A percentile compares a stretch with the other conserved stretches of the same genome.
These are phyloP conservation scores for Schrenkiella parvula DNA, from an alignment of 345 rosid genomes.

Conservation along the genomic window DNA sequence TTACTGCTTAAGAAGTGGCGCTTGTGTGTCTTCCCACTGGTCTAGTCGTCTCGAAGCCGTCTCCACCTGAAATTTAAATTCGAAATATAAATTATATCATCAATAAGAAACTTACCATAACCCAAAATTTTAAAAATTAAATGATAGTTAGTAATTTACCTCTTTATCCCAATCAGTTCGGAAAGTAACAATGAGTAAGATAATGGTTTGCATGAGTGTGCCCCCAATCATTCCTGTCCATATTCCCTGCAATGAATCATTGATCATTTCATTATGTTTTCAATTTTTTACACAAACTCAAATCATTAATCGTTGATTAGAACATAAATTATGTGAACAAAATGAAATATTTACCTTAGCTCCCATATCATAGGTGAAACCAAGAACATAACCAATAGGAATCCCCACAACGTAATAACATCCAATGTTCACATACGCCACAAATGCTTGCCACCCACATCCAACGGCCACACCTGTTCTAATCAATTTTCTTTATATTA, in stretches of 20 bases:
- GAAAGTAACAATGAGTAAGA: constrained; percentile 43
- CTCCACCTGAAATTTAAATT: constrained; percentile 40
- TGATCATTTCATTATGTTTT: not conserved
- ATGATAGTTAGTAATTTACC: constrained; percentile 30
- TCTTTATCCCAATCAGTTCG: constrained; percentile 63
- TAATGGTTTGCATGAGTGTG: constrained; percentile 50
- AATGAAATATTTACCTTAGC: constrained; percentile 43
- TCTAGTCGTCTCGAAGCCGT: constrained; percentile 44
- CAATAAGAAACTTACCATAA: not conserved
- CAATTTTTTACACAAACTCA: not conserved
- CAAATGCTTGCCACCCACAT: constrained; percentile 86
- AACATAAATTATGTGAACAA: not conserved
- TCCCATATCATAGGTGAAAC: constrained; percentile 53
- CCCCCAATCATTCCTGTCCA: constrained; percentile 83
- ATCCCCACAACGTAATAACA: constrained; percentile 67
- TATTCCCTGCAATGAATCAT: constrained; percentile 47
- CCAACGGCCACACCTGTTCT: constrained; percentile 71
- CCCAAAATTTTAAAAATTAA: not conserved
- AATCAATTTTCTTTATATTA: not conserved
- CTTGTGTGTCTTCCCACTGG: constrained; percentile 36
- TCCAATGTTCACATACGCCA: constrained; percentile 74
- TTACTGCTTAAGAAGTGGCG: constrained; percentile 31
- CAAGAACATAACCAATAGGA: constrained; percentile 62
- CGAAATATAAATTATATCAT: not conserved
- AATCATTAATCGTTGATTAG: not conserved